Evolutionary conservation across 495 filamentous ascomycete genomes (phyloP), one percentile per base, ranked within the genome.

Genomic region (Aspergillus coremiiformis): DNA sequence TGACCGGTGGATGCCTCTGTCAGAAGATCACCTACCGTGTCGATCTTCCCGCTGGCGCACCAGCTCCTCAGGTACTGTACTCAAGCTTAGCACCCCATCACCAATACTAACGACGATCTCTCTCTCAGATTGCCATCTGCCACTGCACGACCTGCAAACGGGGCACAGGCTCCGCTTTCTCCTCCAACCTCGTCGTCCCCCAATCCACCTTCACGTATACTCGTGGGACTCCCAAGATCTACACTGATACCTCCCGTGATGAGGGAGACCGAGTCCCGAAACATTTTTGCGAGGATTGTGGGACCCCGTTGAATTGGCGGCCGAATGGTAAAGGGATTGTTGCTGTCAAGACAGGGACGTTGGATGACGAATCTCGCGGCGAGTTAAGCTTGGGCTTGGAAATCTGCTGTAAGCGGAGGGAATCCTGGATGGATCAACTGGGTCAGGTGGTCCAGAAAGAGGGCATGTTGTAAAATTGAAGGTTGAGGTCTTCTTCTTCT

Each of bases 131-230:
- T 12, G 47, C 58, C 27, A 32, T 63, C 57, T 68, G 65, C 47
- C 63, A 68, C 65, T 68, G 65, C 57, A 62, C 44, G 15, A 61
- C 39, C 48, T 68, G 65, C 59, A 66, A 68, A 37, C 60, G 58
- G 17, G 56, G 62, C 51, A 64, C 63, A 4, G 63, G 65, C 53
- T 55, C 61, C 35, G 47, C 47, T 39, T 68, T 64, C 52, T 64
- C 61, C 11, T 46, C 65, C 30, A 66, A 66, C 44, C 53, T 66
- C 30, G 41, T 66, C 44, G 47, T 66, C 39, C 59, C 59, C 0
- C 30, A 50, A 22, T 21, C 54, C 3, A 27, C 10, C 6, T 47
- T 63, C 10, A 29, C 37, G 15, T 67, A 54, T 51, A 63, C 56
- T 14, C 30, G 39, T 33, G 60, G 59, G 26, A 43, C 53, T 1